Base-by-base conservation (phyloP, 2,329 filamentous ascomycete species). In the Ceratocystis alfenasii region DNA sequence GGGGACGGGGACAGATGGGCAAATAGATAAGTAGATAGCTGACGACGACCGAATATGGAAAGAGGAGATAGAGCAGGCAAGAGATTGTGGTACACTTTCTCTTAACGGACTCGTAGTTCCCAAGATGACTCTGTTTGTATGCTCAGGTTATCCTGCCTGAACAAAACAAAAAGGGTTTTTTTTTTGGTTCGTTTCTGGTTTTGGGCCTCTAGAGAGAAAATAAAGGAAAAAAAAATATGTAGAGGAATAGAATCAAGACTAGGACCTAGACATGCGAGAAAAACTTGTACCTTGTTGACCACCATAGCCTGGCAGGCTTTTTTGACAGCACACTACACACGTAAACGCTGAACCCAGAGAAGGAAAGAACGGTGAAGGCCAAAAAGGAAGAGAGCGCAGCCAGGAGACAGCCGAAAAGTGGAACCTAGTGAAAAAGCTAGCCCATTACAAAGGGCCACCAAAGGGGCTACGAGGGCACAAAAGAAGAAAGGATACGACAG, bases 351-450 rank as follows among this genome's bases (percentile, higher is more conserved):
- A 22, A 50, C n/a, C n/a, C 7, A 53, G n/a, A 17, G 55, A 20
- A 12, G 30, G 55, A 30, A 59, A 36, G 55, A 33, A 59, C 28
- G 55, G 25, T 30, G 55, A 59, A 20, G 55, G 55, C 28, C 55
- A 59, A 25, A 25, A 28, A 53, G 20, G 8, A 53, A 25, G 48
- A 12, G 12, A 41, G 36, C 10, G 36, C 36, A 41, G 48, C 20
- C 20, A 53, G 28, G 30, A 59, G 55, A 59, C 55, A 59, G 55
- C 55, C 15, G 28, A 59, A 59, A 59, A 59, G 55, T 59, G 55
- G 55, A 25, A 20, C 55, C 28, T 59, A n/a, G 33, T 59, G 28
- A 36, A 57, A 33, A 59, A 59, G 30, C 22, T 7, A 57, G 28
- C 53, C 28, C 22, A 5, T 12, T 53, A 53, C 48, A 53, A 8